A percentile compares a stretch with the other conserved stretches of the same genome.
Evolutionary conservation across 2,329 filamentous ascomycete genomes (phyloP).

Genomic region (Cladophialophora carrionii): DNA sequence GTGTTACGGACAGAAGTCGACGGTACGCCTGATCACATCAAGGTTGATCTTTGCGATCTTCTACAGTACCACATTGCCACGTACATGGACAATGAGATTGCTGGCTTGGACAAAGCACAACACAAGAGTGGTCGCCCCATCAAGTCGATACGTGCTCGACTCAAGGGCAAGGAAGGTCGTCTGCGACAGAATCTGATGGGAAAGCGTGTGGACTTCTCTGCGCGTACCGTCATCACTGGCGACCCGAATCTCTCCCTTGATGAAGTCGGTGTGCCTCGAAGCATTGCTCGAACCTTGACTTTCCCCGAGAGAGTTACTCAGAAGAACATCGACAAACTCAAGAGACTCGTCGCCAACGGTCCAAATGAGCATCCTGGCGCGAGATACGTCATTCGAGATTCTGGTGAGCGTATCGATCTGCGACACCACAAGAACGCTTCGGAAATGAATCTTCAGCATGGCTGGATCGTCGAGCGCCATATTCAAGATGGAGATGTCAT

Average conservation of each 20-base stretch:
- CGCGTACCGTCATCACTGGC: conserved; percentile 98
- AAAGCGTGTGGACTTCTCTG: conserved; percentile 98
- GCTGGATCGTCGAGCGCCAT: conserved; percentile 98
- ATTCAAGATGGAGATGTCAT: conserved; percentile 96
- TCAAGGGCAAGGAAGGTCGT: conserved; percentile 99
- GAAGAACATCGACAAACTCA: conserved; percentile 94
- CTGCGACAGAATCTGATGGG: conserved; percentile 99
- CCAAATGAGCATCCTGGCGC: conserved; percentile 95
- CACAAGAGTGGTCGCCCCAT: conserved; percentile 97
- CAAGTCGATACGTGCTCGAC: conserved; percentile 91
- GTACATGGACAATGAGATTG: conserved; percentile 99
- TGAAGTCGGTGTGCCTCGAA: conserved; percentile 93
- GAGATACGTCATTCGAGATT: conserved; percentile 92
- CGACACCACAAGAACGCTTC: conserved; percentile 88
- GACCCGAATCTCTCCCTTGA: conserved; percentile 95
- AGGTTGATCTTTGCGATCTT: conserved; percentile 85
- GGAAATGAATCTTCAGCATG: conserved; percentile 85
- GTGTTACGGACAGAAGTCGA: conserved; percentile 88
- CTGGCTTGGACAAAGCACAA: conserved; percentile 87
- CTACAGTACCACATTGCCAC: conserved; percentile 98
- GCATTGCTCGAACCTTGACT: conserved; percentile 88
- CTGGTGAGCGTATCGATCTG: conserved; percentile 91
- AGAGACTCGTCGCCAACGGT: conserved; percentile 86
- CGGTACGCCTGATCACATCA: conserved; percentile 87
- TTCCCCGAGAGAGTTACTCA: conserved; percentile 97